Conservation (phyloP, 352 stramenopile species). For the Globisporangium paddicum region DNA sequence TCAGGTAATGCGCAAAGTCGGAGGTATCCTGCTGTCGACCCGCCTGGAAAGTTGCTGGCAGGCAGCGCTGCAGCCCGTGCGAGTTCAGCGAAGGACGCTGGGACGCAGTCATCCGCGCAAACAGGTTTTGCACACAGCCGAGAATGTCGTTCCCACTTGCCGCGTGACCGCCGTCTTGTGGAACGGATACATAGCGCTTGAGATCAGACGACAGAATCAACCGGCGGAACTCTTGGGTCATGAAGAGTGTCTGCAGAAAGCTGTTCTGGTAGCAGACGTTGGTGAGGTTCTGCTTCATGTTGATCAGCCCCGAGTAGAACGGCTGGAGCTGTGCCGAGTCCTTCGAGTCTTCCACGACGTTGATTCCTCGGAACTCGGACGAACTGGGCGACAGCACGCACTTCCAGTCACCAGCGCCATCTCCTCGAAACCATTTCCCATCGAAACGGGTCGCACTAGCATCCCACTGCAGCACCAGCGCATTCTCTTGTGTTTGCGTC, state of each 20-base stretch:
- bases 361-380: constrained; percentile 66
- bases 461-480: constrained; percentile 64
- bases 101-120: constrained; percentile 64
- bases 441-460: constrained; percentile 51
- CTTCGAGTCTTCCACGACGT: constrained; percentile 27
- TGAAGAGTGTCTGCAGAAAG: constrained; percentile 85
- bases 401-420: constrained; percentile 79
- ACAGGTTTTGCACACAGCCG: constrained; percentile 62
- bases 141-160: constrained; percentile 37
- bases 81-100: constrained; percentile 64
- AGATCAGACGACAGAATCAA: constrained; percentile 60
- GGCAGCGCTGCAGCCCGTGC: constrained; percentile 62
- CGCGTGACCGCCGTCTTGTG: constrained; percentile 19
- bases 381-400: constrained; percentile 47
- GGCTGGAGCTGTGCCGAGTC: constrained; percentile 41
- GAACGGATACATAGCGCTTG: constrained; percentile 31
- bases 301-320: constrained; percentile 82
- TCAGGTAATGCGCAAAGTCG: constrained; percentile 85
- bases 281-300: constrained; percentile 88
- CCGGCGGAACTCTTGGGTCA: constrained; percentile 79
- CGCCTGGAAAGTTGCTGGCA: constrained; percentile 72
- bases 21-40: constrained; percentile 83
- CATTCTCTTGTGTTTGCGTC: constrained; percentile 65
- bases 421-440: constrained; percentile 82
- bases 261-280: constrained; percentile 92